A percentile compares a stretch with the other conserved stretches of the same genome.
Conservation (phyloP, 106 monocot genomes). For the Ottelia alismoides region DNA sequence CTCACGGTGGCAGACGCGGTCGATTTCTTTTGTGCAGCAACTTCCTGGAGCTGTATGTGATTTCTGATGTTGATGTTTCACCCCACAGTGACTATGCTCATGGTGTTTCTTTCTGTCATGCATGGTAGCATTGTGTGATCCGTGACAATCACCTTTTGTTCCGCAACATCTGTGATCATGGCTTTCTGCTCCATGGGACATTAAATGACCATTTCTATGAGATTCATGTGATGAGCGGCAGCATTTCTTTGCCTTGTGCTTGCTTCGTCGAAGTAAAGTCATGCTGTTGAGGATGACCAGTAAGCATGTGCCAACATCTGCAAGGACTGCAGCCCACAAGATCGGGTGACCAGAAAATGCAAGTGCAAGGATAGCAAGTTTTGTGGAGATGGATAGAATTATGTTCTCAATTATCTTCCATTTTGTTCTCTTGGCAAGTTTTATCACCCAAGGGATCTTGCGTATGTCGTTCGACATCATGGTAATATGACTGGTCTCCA, state of each 20-base stretch:
- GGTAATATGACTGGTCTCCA: slow-evolving; percentile 85
- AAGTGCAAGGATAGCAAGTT: slow-evolving; percentile 49
- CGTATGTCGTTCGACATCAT: slow-evolving; percentile 89
- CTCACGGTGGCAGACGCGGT: too few relatives aligned
- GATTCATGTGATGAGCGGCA: slow-evolving; percentile 18
- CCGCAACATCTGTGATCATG: not conserved
- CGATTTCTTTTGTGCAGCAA: not conserved
- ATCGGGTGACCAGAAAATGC: slow-evolving; percentile 73
- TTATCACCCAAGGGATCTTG: slow-evolving; percentile 59
- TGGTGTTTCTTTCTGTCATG: not conserved
- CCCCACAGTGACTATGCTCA: not conserved
- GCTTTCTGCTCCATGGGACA: slow-evolving; percentile 2
- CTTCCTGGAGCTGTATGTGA: not conserved
- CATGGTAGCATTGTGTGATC: too few relatives aligned
- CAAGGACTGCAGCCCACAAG: slow-evolving; percentile 88
- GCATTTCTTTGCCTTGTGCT: slow-evolving; percentile 22
- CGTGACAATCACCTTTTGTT: not conserved
- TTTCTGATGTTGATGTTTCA: not conserved
- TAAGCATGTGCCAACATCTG: slow-evolving; percentile 89
- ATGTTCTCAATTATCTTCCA: slow-evolving; percentile 66
- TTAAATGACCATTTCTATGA: not conserved
- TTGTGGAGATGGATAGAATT: slow-evolving; percentile 40
- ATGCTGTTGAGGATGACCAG: slow-evolving; percentile 83
- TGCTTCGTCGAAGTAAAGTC: slow-evolving; percentile 24
- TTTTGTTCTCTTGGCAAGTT: slow-evolving; percentile 49